These are phyloP conservation scores for Tolypocladium guangdongense DNA, from an alignment of 2,329 filamentous ascomycete genomes.

Conservation along the genomic window DNA sequence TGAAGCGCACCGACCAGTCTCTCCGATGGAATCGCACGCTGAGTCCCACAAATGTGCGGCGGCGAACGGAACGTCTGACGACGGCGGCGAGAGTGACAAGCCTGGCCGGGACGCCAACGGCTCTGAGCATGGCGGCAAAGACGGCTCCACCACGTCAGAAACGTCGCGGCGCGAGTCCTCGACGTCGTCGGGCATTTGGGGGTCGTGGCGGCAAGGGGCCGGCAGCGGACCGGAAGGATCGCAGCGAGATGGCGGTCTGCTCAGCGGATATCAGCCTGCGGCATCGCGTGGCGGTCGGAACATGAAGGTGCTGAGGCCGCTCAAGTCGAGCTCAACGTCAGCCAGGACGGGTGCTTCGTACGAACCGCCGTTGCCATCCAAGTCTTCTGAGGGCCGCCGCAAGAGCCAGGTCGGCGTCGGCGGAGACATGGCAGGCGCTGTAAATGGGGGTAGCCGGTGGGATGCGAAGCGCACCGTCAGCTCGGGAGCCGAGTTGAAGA, in stretches of 20 bases:
- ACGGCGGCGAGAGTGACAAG: conserved; percentile 32
- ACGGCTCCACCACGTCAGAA: conserved; percentile 16
- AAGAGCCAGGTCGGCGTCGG: conserved; percentile 36
- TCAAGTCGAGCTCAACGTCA: conserved; percentile 49
- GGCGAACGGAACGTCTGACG: conserved; percentile 30
- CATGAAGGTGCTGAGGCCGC: conserved; percentile 86
- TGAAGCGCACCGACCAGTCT: conserved; percentile 18
- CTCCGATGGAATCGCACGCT: conserved; percentile 23
- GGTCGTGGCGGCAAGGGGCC: conserved; percentile 55
- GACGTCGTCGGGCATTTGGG: conserved; percentile 52
- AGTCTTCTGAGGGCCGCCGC: conserved; percentile 38
- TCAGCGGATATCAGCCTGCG: conserved; percentile 61
- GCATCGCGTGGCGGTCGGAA: conserved; percentile 45
- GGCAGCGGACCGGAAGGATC: conserved; percentile 40
- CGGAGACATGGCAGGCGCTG: conserved; percentile 16
- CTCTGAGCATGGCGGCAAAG: conserved; percentile 14
- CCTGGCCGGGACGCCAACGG: conserved; percentile 11
- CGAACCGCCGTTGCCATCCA: conserved; percentile 36
- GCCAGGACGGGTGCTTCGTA: conserved; percentile 39
- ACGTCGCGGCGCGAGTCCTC: conserved; percentile 32
- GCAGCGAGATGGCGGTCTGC: conserved; percentile 38
- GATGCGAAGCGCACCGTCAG: conserved; percentile 41
- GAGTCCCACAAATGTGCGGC: conserved; percentile 21
- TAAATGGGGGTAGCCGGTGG: conserved; percentile 31
- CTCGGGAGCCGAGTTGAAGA: conserved; percentile 26